phyloP scores from a whole-genome alignment of 495 filamentous ascomycete species.

The Aspergillus campestris region DNA sequence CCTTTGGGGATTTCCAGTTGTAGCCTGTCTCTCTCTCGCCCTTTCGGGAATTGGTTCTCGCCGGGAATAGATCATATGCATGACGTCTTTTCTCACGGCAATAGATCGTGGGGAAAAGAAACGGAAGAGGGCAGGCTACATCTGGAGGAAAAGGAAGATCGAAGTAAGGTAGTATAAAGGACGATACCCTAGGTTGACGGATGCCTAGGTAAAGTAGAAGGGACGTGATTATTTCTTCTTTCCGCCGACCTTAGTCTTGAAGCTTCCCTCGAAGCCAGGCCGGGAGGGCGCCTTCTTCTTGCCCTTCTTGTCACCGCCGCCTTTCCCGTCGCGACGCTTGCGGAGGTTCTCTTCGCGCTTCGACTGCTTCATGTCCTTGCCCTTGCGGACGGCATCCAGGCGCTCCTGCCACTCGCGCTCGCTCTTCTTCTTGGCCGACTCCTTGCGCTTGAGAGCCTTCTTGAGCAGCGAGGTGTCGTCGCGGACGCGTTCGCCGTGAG shows the following conservation, averaged over 20 bases:
- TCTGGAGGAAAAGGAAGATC: too few species aligned
- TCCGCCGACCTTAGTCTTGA: slow-evolving; percentile 49
- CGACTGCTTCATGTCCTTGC: slow-evolving; percentile 70
- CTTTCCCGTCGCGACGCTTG: slow-evolving; percentile 73
- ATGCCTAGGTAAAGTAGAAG: too few species aligned
- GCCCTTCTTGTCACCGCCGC: slow-evolving; percentile 50
- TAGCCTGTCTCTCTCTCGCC: too few species aligned
- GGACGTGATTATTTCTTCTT: slow-evolving; percentile 33
- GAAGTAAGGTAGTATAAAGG: too few species aligned
- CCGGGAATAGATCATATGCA: too few species aligned
- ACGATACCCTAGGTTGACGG: too few species aligned
- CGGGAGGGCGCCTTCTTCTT: slow-evolving; percentile 55
- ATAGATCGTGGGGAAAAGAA: too few species aligned
- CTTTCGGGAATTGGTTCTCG: too few species aligned
- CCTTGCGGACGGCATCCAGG: slow-evolving; percentile 62
- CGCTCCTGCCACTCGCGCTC: slow-evolving; percentile 84
- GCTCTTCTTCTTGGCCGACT: slow-evolving; percentile 80
- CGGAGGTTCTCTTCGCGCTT: slow-evolving; percentile 82
- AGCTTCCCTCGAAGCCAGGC: slow-evolving; percentile 90
- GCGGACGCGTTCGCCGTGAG: slow-evolving; percentile 81
- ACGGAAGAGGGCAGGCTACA: too few species aligned
- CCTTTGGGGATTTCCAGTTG: too few species aligned
- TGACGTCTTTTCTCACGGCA: too few species aligned
- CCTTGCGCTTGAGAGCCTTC: slow-evolving; percentile 91
- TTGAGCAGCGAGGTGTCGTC: slow-evolving; percentile 85